Evolutionary conservation across 2,329 filamentous ascomycete species (phyloP), one percentile per base, ranked within the genome.

Genomic region (Neonectria magnoliae): DNA sequence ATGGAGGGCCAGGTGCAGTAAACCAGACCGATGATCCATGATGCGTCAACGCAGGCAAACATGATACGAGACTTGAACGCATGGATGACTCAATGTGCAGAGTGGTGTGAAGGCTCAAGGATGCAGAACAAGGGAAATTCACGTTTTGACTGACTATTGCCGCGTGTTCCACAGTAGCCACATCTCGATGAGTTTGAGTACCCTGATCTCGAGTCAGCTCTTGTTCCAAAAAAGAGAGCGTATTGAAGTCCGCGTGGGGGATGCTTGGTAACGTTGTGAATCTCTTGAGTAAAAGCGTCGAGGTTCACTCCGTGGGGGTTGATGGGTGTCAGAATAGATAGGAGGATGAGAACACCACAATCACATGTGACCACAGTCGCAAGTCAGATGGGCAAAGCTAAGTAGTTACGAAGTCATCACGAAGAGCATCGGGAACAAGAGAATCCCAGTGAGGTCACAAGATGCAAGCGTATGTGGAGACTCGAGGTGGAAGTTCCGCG

Each of bases 121-220:
- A 62, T 51, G 16, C 53, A 33, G 60, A 33, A 25, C 45, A 56
- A 65, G 48, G 60, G 52, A 56, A 47, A 71, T 74, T 75, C 69
- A 79, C 83, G 81, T 81, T 83, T 84, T 77, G 80, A 84, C 81
- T 85, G 80, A 82, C 82, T 82, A 72, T 81, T 79, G 64, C 80
- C 81, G 73, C 76, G 77, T 55, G 79, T 76, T 68, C 82, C 82
- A 76, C 85, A 87, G 72, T 87, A 87, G 57, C 85, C 85, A 73
- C 85, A 87, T 70, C 78, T 82, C 48, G 82, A 80, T 38, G 84
- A 85, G 62, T 81, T 84, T 65, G 80, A 82, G 72, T 87, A 87
- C 45, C 85, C 85, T 87, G 60, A 55, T 53, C 36, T 31, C 60
- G 27, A 47, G 69, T 71, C 64, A 72, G 70, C 57, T 56, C 61